Evolutionary conservation across 2,329 filamentous ascomycete species (phyloP).

Genomic region (Dothideomycetes sp.): DNA sequence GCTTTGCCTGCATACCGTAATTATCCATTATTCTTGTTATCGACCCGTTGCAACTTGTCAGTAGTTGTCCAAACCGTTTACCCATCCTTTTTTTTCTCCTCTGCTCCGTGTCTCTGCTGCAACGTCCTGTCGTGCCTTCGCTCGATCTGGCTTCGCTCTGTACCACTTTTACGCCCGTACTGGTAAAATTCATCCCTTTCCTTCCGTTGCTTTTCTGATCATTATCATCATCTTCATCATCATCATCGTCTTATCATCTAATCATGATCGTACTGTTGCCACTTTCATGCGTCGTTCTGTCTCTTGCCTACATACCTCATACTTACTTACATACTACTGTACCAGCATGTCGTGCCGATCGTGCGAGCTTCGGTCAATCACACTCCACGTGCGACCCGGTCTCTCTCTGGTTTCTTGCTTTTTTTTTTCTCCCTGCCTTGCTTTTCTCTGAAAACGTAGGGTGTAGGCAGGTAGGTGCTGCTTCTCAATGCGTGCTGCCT

Average conservation of each 20-base stretch:
- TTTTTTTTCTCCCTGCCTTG: background rate
- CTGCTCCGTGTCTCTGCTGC: background rate
- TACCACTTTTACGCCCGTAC: background rate
- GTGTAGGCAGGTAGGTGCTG: background rate
- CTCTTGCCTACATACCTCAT: too few species aligned
- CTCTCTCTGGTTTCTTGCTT: too few species aligned
- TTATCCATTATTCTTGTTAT: constrained; percentile 12
- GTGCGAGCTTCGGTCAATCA: constrained; percentile 4
- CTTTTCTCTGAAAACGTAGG: background rate
- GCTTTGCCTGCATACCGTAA: too few species aligned
- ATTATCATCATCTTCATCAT: background rate
- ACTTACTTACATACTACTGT: too few species aligned
- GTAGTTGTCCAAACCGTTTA: constrained; percentile 9
- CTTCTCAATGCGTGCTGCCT: too few species aligned
- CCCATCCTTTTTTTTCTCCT: background rate
- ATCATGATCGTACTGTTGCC: too few species aligned
- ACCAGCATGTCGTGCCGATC: too few species aligned
- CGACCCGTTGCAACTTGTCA: constrained; percentile 8
- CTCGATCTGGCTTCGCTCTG: constrained; percentile 4
- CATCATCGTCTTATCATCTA: background rate
- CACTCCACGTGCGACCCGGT: constrained; percentile 7
- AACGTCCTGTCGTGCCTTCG: background rate
- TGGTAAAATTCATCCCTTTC: constrained; percentile 4
- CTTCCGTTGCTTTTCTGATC: background rate
- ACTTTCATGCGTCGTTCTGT: too few species aligned